Conservation (phyloP, 1,284 basidiomycete genomes). For the Neotropicomus parvogracilis region DNA sequence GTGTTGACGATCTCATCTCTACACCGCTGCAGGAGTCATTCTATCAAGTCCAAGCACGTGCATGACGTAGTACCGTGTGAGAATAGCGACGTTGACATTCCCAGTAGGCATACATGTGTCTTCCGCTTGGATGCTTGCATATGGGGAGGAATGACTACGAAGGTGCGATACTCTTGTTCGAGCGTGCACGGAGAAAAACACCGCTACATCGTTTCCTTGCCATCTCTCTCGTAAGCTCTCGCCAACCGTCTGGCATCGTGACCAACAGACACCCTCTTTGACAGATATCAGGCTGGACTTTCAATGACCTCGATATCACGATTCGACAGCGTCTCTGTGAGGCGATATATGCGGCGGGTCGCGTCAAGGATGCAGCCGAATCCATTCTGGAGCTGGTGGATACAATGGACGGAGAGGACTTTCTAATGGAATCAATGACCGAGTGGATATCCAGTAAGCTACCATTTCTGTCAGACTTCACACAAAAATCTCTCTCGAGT, state of each 20-base stretch:
- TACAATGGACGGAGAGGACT: too few relatives aligned
- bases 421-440: too few relatives aligned
- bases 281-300: background rate
- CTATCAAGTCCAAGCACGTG: background rate
- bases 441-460: too few relatives aligned
- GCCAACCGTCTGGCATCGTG: too few relatives aligned
- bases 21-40: too few relatives aligned
- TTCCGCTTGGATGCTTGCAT: background rate
- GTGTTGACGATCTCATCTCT: too few relatives aligned
- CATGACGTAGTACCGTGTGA: background rate
- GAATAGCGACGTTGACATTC: background rate
- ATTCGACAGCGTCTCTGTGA: background rate
- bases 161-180: background rate
- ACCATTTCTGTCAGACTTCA: too few relatives aligned
- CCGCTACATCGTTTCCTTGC: background rate
- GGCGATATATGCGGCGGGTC: background rate
- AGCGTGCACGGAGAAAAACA: background rate
- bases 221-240: background rate
- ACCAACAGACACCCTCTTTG: background rate
- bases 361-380: background rate
- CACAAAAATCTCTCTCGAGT: too few relatives aligned
- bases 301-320: background rate
- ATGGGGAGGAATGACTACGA: background rate
- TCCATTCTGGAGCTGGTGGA: too few relatives aligned
- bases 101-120: background rate